Conservation (phyloP, 495 filamentous ascomycete species). For the Hypoxylon rickii region DNA sequence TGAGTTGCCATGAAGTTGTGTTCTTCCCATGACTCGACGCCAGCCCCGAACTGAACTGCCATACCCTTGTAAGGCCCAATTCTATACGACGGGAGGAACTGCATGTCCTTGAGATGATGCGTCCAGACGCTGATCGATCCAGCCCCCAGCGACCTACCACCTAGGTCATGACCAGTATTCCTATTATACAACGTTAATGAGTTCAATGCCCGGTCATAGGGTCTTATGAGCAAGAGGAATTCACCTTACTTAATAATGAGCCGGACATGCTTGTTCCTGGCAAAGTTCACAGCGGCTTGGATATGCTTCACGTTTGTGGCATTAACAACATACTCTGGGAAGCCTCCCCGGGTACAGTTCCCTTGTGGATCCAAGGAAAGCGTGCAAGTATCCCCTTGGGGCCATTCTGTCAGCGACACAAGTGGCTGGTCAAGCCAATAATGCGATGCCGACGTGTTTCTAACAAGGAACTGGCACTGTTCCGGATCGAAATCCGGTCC, state of each 20-base stretch:
- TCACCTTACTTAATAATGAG: constrained; percentile 59
- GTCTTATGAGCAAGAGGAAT: not conserved
- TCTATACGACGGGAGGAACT: constrained; percentile 47
- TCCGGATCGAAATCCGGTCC: constrained; percentile 49
- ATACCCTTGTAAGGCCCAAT: constrained; percentile 43
- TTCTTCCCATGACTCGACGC: constrained; percentile 48
- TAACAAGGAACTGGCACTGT: constrained; percentile 44
- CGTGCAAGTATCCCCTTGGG: constrained; percentile 45
- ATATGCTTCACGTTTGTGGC: constrained; percentile 58
- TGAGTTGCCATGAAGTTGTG: constrained; percentile 36
- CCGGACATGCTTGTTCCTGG: constrained; percentile 59
- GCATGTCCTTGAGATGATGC: constrained; percentile 53
- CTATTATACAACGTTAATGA: constrained; percentile 37
- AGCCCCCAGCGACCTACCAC: constrained; percentile 55
- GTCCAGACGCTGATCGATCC: constrained; percentile 65
- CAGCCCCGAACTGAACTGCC: constrained; percentile 49
- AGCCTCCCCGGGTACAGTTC: constrained; percentile 60
- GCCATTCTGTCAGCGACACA: constrained; percentile 41
- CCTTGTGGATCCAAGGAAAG: constrained; percentile 29
- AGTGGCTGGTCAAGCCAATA: constrained; percentile 47
- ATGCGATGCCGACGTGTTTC: constrained; percentile 27
- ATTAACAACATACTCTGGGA: constrained; percentile 63
- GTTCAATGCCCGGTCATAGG: not conserved
- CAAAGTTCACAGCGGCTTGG: constrained; percentile 63
- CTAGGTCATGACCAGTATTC: constrained; percentile 71